phyloP scores from a whole-genome alignment of 768 basidiomycete species.

The Tremella yokohamensis region DNA sequence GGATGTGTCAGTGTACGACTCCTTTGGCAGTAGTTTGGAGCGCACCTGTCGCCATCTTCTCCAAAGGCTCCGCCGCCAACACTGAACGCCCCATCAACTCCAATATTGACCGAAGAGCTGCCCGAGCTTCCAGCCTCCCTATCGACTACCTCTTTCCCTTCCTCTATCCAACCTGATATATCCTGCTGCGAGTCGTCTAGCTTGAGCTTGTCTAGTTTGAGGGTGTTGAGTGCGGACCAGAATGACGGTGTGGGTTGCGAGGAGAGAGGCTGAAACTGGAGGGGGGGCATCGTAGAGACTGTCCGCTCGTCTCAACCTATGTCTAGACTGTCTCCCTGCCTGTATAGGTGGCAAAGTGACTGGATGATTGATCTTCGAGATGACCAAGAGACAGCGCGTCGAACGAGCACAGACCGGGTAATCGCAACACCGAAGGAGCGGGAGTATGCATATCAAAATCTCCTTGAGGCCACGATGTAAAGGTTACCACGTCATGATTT shows the following conservation, averaged over 20 bases:
- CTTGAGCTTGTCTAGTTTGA: conserved; percentile 87
- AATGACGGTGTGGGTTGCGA: conserved; percentile 85
- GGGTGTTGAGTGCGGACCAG: conserved; percentile 81
- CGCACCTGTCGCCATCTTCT: conserved; percentile 35
- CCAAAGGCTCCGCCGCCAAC: conserved; percentile 47
- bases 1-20: background rate
- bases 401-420: no score
- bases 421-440: no score
- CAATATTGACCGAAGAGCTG: conserved; percentile 57
- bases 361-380: no score
- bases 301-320: no score
- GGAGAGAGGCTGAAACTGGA: conserved; percentile 85
- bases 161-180: conserved; percentile 65
- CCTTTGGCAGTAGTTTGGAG: background rate
- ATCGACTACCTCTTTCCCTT: conserved; percentile 70
- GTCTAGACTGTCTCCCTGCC: no score
- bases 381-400: no score
- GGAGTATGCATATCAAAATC: no score
- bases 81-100: conserved; percentile 56
- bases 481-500: no score
- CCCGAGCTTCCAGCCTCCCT: conserved; percentile 55
- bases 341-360: no score
- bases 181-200: conserved; percentile 70
- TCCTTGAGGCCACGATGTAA: no score
- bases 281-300: conserved; percentile 47